Conservation (phyloP, 106 monocot species). For the Iris macrosiphon region DNA sequence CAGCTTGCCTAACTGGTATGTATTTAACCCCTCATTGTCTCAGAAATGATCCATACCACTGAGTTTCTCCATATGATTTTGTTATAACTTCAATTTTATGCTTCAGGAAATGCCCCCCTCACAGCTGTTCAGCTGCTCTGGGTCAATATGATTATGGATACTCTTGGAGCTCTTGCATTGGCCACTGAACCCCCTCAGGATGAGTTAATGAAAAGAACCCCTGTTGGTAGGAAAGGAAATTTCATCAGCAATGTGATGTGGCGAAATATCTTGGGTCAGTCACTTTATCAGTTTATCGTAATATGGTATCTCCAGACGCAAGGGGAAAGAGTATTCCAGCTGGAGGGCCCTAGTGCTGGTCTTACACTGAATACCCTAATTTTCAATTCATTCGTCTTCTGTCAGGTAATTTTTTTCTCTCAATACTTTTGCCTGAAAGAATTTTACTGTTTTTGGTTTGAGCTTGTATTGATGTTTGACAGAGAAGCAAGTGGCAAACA, state of each 20-base stretch:
- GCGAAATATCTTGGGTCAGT: conserved; percentile 58
- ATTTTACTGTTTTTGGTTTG: too few species aligned
- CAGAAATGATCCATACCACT: background rate
- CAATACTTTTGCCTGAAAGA: too few species aligned
- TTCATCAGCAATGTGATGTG: conserved; percentile 65
- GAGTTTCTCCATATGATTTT: background rate
- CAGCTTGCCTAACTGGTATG: conserved; percentile 62
- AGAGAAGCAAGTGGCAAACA: too few species aligned
- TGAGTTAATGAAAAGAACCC: conserved; percentile 48
- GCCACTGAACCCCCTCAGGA: conserved; percentile 64
- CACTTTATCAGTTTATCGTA: conserved; percentile 48
- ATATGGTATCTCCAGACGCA: conserved; percentile 58
- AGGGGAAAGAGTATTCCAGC: conserved; percentile 38
- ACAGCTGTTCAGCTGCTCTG: conserved; percentile 69
- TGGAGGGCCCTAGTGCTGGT: conserved; percentile 29
- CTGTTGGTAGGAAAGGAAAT: conserved; percentile 49
- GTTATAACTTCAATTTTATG: background rate
- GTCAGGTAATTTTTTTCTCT: conserved; percentile 53
- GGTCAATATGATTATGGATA: conserved; percentile 84
- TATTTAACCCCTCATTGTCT: background rate
- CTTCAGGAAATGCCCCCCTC: conserved; percentile 56
- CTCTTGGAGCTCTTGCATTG: conserved; percentile 65
- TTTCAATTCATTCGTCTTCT: conserved; percentile 72
- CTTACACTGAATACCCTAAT: conserved; percentile 50
- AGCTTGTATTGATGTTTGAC: too few species aligned